Base-by-base conservation (phyloP, 495 filamentous ascomycete species). In the Aspergillus saccharolyticus region DNA sequence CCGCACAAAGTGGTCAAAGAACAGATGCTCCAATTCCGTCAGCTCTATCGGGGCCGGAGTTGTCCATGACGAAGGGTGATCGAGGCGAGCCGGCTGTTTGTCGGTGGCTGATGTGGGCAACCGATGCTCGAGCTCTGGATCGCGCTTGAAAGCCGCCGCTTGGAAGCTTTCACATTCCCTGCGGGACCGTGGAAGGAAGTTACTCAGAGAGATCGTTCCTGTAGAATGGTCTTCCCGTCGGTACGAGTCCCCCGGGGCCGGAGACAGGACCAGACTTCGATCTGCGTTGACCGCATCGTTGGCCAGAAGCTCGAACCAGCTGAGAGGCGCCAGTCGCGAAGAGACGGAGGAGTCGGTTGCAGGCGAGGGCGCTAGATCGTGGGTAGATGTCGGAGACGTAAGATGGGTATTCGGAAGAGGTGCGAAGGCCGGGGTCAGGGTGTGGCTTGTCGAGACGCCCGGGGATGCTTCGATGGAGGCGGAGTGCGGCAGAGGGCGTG, bases 221-320 rank as follows among this genome's bases (percentile, higher is more conserved):
- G 18, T 44, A n/a, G 43, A 18, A 10, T 19, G 8, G 8, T 47
- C 39, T 16, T 4, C 42, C 47, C 18, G 30, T 42, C 22, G 14
- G 21, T 24, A 10, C 1, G 21, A 21, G 20, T 30, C 42, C 30
- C 42, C 20, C 43, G 25, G 53, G 1, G 55, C 62, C 3, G 68
- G 62, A 0, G 68, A 69, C 16, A 70, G 47, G 6, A 65, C 22
- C 22, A 70, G 68, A 14, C 62, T 53, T 6, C 57, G 59, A 28
- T 70, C 59, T 19, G 63, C 62, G 53, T 67, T 68, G 3, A 61
- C 68, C 15, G 68, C 68, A 53, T 70, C 68, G 3, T 58, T 64
- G 1, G 68, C 68, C 14, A 70, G 33, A 0, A 70, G 50, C 52
- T 70, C 68, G 30, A 70, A 70, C 68, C 66, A 70, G 45, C 68